Percentiles rank a stretch among this genome's conserved stretches.
Conservation (phyloP, 257 asterid species). For the Phtheirospermum japonicum region DNA sequence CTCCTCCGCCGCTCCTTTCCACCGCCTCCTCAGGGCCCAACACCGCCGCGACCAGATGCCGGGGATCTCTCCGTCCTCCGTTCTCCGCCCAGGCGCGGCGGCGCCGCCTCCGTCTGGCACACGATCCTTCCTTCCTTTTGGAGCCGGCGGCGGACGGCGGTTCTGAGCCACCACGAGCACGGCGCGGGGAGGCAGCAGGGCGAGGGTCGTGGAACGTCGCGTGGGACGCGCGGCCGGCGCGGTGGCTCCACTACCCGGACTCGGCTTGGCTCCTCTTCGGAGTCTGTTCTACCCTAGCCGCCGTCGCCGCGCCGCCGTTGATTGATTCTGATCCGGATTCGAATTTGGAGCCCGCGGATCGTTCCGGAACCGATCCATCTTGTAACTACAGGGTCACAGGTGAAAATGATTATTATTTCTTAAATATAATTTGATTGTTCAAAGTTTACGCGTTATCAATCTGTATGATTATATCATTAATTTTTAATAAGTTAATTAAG, state of each 20-base stretch:
- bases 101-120: conserved; percentile 72
- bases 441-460: background rate
- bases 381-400: conserved; percentile 62
- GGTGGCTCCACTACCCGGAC: conserved; percentile 84
- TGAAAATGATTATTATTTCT: conserved; percentile 14
- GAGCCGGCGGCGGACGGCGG: conserved; percentile 43
- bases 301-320: conserved; percentile 35
- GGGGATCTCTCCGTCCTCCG: background rate
- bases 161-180: conserved; percentile 42
- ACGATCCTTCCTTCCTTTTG: conserved; percentile 57
- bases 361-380: conserved; percentile 24
- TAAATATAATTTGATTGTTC: background rate
- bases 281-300: conserved; percentile 45
- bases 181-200: conserved; percentile 46
- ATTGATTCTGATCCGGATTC: conserved; percentile 33
- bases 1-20: conserved; percentile 37
- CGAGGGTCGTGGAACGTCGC: conserved; percentile 93
- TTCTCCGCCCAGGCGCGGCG: conserved; percentile 27
- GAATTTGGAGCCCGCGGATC: conserved; percentile 25
- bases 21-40: conserved; percentile 35
- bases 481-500: background rate
- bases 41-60: conserved; percentile 11
- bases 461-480: background rate
- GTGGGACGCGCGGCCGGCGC: conserved; percentile 90
- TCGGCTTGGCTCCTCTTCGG: conserved; percentile 89